Evolutionary conservation across 2,329 filamentous ascomycete species (phyloP).

Genomic region (Domatiomyces catenatus): DNA sequence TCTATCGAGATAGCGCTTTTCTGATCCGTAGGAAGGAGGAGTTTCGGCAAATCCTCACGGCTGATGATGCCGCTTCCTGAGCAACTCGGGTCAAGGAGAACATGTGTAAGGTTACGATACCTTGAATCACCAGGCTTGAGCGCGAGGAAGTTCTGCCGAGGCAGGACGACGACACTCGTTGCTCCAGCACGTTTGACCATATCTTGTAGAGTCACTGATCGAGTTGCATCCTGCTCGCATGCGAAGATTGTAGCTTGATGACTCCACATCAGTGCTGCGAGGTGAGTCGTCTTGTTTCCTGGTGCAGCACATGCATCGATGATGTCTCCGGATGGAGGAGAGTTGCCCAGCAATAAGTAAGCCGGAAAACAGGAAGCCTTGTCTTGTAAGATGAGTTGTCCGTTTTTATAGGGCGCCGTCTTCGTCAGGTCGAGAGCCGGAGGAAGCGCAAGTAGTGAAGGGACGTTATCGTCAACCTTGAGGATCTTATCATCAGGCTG

Average conservation of each 20-base stretch:
- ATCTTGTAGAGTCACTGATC: constrained; percentile 62
- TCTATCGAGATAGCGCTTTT: constrained; percentile 21
- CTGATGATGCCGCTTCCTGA: constrained; percentile 91
- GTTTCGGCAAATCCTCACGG: constrained; percentile 58
- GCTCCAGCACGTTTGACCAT: constrained; percentile 73
- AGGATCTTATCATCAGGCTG: constrained; percentile 29
- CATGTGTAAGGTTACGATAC: constrained; percentile 56
- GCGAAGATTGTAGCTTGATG: constrained; percentile 44
- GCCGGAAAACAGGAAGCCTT: constrained; percentile 96
- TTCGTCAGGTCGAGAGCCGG: constrained; percentile 57
- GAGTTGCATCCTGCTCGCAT: constrained; percentile 58
- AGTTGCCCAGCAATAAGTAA: constrained; percentile 56
- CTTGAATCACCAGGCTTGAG: constrained; percentile 48
- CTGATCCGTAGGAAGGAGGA: constrained; percentile 43
- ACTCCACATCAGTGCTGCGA: constrained; percentile 53
- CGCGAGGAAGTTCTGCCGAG: constrained; percentile 67
- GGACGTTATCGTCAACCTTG: constrained; percentile 65
- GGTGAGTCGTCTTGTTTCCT: constrained; percentile 92
- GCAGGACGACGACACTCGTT: constrained; percentile 49
- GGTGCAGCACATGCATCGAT: constrained; percentile 92
- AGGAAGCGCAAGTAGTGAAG: constrained; percentile 66
- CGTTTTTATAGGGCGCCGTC: constrained; percentile 56
- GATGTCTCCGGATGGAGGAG: constrained; percentile 49
- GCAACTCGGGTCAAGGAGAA: constrained; percentile 86
- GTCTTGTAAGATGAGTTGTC: constrained; percentile 79